phyloP scores from a whole-genome alignment of 1,139 yeast genomes.

The Magnusiomyces tetraspermus region DNA sequence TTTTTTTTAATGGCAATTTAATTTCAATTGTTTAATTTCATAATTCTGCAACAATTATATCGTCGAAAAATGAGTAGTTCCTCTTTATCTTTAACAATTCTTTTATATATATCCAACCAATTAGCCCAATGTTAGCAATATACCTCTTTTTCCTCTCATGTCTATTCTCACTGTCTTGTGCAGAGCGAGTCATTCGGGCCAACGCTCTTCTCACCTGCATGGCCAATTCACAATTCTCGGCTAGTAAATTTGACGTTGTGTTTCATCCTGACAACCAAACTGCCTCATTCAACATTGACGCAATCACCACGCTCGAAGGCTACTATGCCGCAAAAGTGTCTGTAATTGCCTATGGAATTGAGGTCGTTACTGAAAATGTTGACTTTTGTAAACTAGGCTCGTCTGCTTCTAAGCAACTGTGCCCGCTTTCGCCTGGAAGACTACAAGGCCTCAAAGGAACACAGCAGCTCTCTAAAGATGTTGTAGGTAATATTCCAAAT shows the following conservation, averaged over 20 bases:
- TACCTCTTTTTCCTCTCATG: too few species aligned
- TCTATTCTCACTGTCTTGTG: too few species aligned
- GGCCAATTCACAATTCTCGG: slow-evolving; percentile 80
- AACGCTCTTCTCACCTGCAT: slow-evolving; percentile 78
- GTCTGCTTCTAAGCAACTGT: slow-evolving; percentile 37
- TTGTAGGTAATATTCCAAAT: slow-evolving; percentile 53
- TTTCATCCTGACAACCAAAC: slow-evolving; percentile 58
- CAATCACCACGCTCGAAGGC: slow-evolving; percentile 70
- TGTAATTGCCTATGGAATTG: slow-evolving; percentile 75
- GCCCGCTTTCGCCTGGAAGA: slow-evolving; percentile 86
- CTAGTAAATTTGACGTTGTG: slow-evolving; percentile 71
- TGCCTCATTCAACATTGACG: slow-evolving; percentile 59
- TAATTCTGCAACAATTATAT: too few species aligned
- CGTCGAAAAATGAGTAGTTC: too few species aligned
- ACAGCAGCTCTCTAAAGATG: slow-evolving; percentile 30
- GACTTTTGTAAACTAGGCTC: slow-evolving; percentile 43
- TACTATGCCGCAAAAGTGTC: slow-evolving; percentile 58
- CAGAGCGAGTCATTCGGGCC: slow-evolving; percentile 9
- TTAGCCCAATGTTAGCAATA: too few species aligned
- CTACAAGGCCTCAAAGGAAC: slow-evolving; percentile 51
- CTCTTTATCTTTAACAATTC: too few species aligned
- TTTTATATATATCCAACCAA: too few species aligned
- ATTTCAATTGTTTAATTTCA: too few species aligned
- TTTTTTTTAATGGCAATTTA: too few species aligned
- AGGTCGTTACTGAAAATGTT: slow-evolving; percentile 47